Percentiles rank a stretch among this genome's conserved stretches.
phyloP scores from a whole-genome alignment of 768 basidiomycete species.

The Lentinula lateritia region DNA sequence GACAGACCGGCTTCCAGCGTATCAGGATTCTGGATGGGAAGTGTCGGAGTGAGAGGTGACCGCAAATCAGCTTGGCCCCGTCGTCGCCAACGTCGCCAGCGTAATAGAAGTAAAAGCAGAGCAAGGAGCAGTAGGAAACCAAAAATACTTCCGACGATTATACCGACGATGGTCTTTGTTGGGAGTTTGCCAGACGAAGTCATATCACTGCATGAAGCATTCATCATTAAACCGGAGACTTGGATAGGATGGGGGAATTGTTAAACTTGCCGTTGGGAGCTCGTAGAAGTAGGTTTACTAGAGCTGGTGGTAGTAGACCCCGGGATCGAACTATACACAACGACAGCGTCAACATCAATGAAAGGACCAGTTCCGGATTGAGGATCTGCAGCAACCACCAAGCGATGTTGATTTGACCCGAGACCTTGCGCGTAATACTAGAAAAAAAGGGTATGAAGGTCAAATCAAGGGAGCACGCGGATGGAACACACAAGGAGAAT shows the following conservation, averaged over 20 bases:
- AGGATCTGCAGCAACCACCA: constrained; percentile 30
- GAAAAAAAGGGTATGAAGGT: background rate
- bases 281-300: background rate
- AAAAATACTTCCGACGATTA: constrained; percentile 20
- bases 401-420: constrained; percentile 29
- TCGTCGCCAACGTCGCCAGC: constrained; percentile 19
- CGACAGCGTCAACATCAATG: constrained; percentile 39
- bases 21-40: constrained; percentile 27
- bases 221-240: background rate
- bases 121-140: constrained; percentile 17
- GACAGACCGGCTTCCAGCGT: constrained; percentile 24
- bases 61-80: background rate
- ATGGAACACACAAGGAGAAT: constrained; percentile 26
- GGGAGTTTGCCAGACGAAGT: background rate
- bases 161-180: constrained; percentile 7
- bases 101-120: constrained; percentile 21
- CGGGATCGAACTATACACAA: constrained; percentile 24
- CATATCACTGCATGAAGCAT: background rate
- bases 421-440: constrained; percentile 40
- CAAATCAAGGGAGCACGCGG: background rate
- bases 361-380: constrained; percentile 27
- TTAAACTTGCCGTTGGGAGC: constrained; percentile 1
- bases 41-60: constrained; percentile 23
- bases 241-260: background rate
- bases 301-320: background rate